Evolutionary conservation across 192 early-diverging fungal genomes (phyloP).

Genomic region (Phlyctochytrium arcticum): DNA sequence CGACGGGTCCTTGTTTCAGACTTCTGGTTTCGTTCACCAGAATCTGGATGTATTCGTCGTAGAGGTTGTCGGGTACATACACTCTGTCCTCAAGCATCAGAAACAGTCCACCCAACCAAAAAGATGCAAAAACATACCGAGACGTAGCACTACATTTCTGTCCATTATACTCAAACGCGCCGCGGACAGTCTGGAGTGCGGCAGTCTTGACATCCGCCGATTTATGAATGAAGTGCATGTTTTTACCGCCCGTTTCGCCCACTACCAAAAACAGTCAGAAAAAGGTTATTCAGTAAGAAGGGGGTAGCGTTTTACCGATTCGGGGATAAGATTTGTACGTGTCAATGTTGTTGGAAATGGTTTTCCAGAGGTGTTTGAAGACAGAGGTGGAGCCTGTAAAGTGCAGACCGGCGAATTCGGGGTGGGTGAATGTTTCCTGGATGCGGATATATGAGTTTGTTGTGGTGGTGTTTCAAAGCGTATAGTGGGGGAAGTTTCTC

Average conservation of each 20-base stretch:
- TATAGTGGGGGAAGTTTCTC: neutral
- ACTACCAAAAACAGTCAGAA: conserved; percentile 42
- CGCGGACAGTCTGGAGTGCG: conserved; percentile 86
- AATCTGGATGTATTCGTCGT: conserved; percentile 65
- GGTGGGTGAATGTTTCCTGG: conserved; percentile 70
- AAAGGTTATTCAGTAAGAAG: conserved; percentile 7
- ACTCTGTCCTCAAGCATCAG: conserved; percentile 24
- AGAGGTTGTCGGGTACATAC: conserved; percentile 83
- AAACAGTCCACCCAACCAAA: neutral
- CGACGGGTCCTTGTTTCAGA: conserved; percentile 81
- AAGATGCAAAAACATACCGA: conserved; percentile 37
- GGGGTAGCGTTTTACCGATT: conserved; percentile 45
- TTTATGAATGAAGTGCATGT: conserved; percentile 94
- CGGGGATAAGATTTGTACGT: conserved; percentile 90
- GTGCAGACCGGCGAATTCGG: conserved; percentile 93
- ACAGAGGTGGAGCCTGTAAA: conserved; percentile 93
- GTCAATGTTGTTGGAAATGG: conserved; percentile 87
- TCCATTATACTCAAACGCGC: conserved; percentile 94
- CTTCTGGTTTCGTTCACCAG: conserved; percentile 64
- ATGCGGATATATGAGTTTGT: conserved; percentile 1
- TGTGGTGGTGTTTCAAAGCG: no score
- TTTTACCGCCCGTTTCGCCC: conserved; percentile 99
- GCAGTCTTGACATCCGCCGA: conserved; percentile 70
- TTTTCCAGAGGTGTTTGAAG: conserved; percentile 90
- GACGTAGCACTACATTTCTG: conserved; percentile 98